phyloP scores from a whole-genome alignment of 306 rosid species.

The Prunus mira region DNA sequence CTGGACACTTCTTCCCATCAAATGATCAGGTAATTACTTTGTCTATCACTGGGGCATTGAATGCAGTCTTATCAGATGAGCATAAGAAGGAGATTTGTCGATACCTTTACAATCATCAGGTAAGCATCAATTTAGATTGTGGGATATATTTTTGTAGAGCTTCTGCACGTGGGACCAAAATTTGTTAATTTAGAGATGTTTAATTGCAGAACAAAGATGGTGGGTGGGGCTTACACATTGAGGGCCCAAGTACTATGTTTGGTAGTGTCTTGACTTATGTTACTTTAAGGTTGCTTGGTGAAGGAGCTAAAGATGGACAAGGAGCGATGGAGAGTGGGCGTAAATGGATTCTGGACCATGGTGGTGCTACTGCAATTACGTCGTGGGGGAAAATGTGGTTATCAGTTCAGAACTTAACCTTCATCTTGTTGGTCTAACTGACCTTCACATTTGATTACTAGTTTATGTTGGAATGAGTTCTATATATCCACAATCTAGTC shows the following conservation, averaged over 20 bases:
- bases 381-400: slow-evolving; percentile 99
- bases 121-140: slow-evolving; percentile 7
- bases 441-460: slow-evolving; percentile 6
- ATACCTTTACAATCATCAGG: slow-evolving; percentile 88
- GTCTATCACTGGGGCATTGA: slow-evolving; percentile 69
- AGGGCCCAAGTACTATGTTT: slow-evolving; percentile 93
- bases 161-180: background rate
- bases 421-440: slow-evolving; percentile 16
- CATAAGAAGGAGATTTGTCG: slow-evolving; percentile 78
- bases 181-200: slow-evolving; percentile 19
- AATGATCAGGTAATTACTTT: slow-evolving; percentile 56
- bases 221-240: slow-evolving; percentile 94
- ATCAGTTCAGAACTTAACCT: slow-evolving; percentile 56
- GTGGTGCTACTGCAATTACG: slow-evolving; percentile 72
- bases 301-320: slow-evolving; percentile 68
- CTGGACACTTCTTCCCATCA: slow-evolving; percentile 13
- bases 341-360: slow-evolving; percentile 77
- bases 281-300: slow-evolving; percentile 75
- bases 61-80: slow-evolving; percentile 65
- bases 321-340: slow-evolving; percentile 61
- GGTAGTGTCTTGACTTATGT: slow-evolving; percentile 70
- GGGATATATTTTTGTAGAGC: background rate
- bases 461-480: background rate
- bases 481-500: background rate
- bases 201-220: slow-evolving; percentile 79